These are phyloP conservation scores for Protomyces macrosporus DNA, from an alignment of 1,139 yeast genomes.

Conservation along the genomic window DNA sequence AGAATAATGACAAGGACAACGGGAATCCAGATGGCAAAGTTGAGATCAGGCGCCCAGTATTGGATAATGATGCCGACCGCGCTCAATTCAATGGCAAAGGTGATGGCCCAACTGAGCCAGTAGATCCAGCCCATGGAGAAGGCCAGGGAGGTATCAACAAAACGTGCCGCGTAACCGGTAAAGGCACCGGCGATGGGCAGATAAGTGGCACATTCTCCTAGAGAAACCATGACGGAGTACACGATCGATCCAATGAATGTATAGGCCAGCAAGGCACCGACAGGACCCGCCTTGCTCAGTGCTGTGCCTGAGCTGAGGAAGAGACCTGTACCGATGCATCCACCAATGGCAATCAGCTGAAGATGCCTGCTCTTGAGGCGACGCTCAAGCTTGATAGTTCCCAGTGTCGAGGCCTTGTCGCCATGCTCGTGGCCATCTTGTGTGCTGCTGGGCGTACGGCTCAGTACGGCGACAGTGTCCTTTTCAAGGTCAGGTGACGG, in stretches of 20 bases:
- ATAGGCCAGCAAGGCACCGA: slow-evolving; percentile 72
- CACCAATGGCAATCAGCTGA: slow-evolving; percentile 50
- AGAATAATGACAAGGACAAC: slow-evolving; percentile 58
- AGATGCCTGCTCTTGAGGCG: slow-evolving; percentile 47
- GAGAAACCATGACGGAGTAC: slow-evolving; percentile 62
- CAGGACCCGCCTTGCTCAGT: slow-evolving; percentile 71
- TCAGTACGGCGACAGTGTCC: neutral
- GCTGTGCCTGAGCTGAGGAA: slow-evolving; percentile 74
- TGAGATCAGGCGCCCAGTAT: slow-evolving; percentile 55
- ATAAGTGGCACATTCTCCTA: slow-evolving; percentile 82
- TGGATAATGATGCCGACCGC: slow-evolving; percentile 71
- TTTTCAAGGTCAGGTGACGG: neutral
- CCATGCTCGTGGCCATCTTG: too few relatives aligned
- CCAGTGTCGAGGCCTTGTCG: neutral
- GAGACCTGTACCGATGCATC: slow-evolving; percentile 48
- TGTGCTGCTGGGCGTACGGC: neutral
- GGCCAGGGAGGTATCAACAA: slow-evolving; percentile 46
- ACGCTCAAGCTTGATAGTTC: slow-evolving; percentile 35
- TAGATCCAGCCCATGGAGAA: slow-evolving; percentile 79
- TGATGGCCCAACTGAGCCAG: slow-evolving; percentile 83
- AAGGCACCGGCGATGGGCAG: slow-evolving; percentile 79
- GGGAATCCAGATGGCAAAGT: slow-evolving; percentile 70
- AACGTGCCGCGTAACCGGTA: slow-evolving; percentile 37
- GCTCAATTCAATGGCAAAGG: slow-evolving; percentile 75
- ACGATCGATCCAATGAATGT: slow-evolving; percentile 62